Conservation (phyloP, 768 basidiomycete genomes). For the Boletales sp. region DNA sequence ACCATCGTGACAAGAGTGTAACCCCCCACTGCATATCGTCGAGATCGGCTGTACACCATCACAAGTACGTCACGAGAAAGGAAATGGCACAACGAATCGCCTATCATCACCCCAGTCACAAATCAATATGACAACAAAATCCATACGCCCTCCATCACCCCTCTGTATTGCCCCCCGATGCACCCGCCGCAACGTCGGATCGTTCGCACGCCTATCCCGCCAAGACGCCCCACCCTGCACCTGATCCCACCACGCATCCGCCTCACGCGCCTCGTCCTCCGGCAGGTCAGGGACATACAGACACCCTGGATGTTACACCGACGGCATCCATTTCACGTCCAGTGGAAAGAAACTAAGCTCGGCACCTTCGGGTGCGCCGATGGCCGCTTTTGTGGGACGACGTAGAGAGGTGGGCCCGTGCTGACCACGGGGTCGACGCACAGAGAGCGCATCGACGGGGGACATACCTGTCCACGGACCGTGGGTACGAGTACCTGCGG, state of each 20-base stretch:
- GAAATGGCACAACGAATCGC: too few relatives aligned
- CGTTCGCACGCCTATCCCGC: conserved; percentile 21
- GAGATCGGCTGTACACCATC: too few relatives aligned
- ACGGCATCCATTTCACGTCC: not conserved
- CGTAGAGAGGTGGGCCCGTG: too few relatives aligned
- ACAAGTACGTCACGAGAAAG: too few relatives aligned
- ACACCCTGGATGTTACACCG: conserved; percentile 11
- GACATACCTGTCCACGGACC: too few relatives aligned
- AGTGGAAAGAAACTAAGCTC: conserved; percentile 6
- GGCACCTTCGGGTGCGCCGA: too few relatives aligned
- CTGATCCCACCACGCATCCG: conserved; percentile 10
- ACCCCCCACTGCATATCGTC: too few relatives aligned
- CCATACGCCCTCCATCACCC: too few relatives aligned
- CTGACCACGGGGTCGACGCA: not conserved
- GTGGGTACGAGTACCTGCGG: conserved; percentile 8
- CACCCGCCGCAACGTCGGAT: conserved; percentile 13
- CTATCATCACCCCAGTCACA: too few relatives aligned
- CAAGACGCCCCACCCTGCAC: conserved; percentile 6
- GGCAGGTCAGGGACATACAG: conserved; percentile 12
- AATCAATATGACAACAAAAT: not conserved
- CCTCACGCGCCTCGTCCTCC: conserved; percentile 4
- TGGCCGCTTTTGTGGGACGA: conserved; percentile 19
- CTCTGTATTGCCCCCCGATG: too few relatives aligned
- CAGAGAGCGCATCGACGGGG: too few relatives aligned
- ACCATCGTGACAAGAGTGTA: too few relatives aligned